phyloP scores from a whole-genome alignment of 345 rosid species.

The Citrus cavaleriei region DNA sequence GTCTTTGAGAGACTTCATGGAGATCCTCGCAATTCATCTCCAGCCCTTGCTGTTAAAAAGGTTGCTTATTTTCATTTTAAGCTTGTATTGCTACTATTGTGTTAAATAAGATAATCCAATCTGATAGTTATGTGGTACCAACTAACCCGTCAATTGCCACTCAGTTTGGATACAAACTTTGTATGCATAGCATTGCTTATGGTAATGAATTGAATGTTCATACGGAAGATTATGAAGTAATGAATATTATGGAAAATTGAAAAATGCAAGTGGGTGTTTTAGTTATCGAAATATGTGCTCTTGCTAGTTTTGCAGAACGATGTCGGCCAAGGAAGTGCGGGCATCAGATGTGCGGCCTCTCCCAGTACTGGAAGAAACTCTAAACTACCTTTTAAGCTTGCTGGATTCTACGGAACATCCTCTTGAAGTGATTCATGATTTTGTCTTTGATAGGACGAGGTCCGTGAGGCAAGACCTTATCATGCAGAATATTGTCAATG shows the following conservation, averaged over 20 bases:
- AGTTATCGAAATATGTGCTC: neutral
- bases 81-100: neutral
- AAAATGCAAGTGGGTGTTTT: neutral
- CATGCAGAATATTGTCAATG: slow-evolving; percentile 73
- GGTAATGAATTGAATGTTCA: neutral
- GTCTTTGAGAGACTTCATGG: slow-evolving; percentile 82
- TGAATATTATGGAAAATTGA: neutral
- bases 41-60: slow-evolving; percentile 80
- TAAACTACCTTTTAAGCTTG: slow-evolving; percentile 62
- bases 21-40: slow-evolving; percentile 65
- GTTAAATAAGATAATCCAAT: neutral
- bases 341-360: slow-evolving; percentile 75
- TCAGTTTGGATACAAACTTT: too few species aligned
- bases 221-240: neutral
- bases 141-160: neutral
- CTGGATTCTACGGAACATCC: slow-evolving; percentile 53
- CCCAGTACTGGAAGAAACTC: slow-evolving; percentile 66
- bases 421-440: slow-evolving; percentile 89
- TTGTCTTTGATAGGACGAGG: slow-evolving; percentile 88
- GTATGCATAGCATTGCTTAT: neutral
- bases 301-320: slow-evolving; percentile 89
- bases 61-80: slow-evolving; percentile 17
- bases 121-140: neutral
- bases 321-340: slow-evolving; percentile 48
- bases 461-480: slow-evolving; percentile 91